Conservation (phyloP, 139 green algal genomes). For the Chlorella sp. region DNA sequence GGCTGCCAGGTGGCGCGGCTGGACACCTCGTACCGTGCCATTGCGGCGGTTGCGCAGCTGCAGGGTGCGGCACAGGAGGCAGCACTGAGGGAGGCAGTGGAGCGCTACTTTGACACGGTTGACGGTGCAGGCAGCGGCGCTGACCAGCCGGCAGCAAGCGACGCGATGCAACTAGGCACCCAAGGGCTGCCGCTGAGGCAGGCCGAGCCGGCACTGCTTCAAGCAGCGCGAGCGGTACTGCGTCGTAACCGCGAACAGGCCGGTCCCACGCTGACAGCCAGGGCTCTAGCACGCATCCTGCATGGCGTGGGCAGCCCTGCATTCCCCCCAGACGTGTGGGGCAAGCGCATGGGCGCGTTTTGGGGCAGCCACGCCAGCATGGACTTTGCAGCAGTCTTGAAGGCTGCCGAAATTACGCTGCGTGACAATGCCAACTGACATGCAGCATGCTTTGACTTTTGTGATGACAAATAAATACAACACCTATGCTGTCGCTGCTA, state of each 20-base stretch:
- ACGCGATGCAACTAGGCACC: constrained; percentile 21
- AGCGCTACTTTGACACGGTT: constrained; percentile 65
- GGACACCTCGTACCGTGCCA: constrained; percentile 51
- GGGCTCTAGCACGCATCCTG: constrained; percentile 72
- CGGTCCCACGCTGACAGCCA: background rate
- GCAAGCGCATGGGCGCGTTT: constrained; percentile 58
- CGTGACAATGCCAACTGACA: background rate
- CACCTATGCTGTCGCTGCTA: too few relatives aligned
- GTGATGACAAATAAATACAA: too few relatives aligned
- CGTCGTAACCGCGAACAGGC: constrained; percentile 29
- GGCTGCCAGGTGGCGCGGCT: constrained; percentile 53
- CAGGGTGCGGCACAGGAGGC: constrained; percentile 50
- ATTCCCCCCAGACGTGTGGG: constrained; percentile 65
- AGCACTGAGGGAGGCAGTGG: constrained; percentile 48
- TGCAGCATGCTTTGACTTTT: too few relatives aligned
- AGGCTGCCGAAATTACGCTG: constrained; percentile 33
- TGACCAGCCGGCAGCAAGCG: background rate
- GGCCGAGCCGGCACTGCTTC: constrained; percentile 27
- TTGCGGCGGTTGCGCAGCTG: constrained; percentile 37
- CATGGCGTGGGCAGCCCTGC: constrained; percentile 74
- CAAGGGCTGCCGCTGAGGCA: constrained; percentile 40
- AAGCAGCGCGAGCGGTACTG: constrained; percentile 32
- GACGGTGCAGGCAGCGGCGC: background rate
- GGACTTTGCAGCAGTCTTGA: constrained; percentile 60
- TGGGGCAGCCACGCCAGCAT: constrained; percentile 60